A percentile compares a stretch with the other conserved stretches of the same genome.
These are phyloP conservation scores for Paradendryphiella salina DNA, from an alignment of 2,329 filamentous ascomycete species.

Conservation along the genomic window DNA sequence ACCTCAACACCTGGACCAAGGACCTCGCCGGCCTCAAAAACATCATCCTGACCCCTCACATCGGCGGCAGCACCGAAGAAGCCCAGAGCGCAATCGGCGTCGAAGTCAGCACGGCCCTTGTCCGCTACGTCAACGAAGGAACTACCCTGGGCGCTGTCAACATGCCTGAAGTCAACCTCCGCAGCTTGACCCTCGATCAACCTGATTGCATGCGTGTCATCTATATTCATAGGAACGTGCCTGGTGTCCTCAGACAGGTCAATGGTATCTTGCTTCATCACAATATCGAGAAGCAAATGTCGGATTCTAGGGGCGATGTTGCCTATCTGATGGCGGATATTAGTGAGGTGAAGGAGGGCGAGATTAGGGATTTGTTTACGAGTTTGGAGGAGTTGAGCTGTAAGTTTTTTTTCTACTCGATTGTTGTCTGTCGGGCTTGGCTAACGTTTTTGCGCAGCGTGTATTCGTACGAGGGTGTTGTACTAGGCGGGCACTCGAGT, in stretches of 20 bases:
- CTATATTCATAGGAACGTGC: slow-evolving; percentile 95
- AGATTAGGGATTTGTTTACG: slow-evolving; percentile 86
- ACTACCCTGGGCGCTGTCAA: slow-evolving; percentile 91
- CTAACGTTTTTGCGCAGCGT: slow-evolving; percentile 16
- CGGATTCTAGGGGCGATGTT: slow-evolving; percentile 88
- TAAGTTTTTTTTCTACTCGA: slow-evolving; percentile 53
- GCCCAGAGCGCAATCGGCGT: slow-evolving; percentile 94
- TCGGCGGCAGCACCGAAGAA: slow-evolving; percentile 96
- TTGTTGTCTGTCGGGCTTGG: background rate
- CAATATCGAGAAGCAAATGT: slow-evolving; percentile 99
- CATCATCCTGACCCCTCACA: slow-evolving; percentile 93
- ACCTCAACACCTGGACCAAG: slow-evolving; percentile 80
- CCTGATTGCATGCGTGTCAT: slow-evolving; percentile 88
- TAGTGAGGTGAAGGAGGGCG: slow-evolving; percentile 75
- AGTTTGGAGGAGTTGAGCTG: slow-evolving; percentile 78
- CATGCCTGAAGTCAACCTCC: slow-evolving; percentile 89
- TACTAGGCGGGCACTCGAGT: slow-evolving; percentile 36
- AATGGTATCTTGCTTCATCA: slow-evolving; percentile 94
- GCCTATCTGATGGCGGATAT: slow-evolving; percentile 99
- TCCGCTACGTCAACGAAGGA: slow-evolving; percentile 95
- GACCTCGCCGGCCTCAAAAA: slow-evolving; percentile 86
- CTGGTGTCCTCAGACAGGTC: slow-evolving; percentile 90
- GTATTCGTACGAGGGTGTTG: slow-evolving; percentile 55
- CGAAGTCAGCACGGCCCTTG: slow-evolving; percentile 85
- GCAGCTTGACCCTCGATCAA: slow-evolving; percentile 88